Evolutionary conservation across 495 filamentous ascomycete genomes (phyloP).

Genomic region (Pyronema domesticum): DNA sequence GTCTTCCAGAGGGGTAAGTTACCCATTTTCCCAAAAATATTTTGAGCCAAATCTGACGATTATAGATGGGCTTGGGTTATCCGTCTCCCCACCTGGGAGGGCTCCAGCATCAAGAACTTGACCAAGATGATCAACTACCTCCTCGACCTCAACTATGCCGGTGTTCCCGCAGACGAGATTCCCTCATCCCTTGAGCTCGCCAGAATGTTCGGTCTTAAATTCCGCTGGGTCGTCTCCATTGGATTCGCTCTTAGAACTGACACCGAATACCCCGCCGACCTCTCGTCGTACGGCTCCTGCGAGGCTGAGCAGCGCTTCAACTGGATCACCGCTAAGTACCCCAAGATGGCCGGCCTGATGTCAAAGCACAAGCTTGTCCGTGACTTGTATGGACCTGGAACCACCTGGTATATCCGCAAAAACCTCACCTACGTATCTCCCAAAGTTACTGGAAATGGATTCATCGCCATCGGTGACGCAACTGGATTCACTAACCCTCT

Average conservation of each 20-base stretch:
- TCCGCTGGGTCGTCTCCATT: conserved; percentile 5
- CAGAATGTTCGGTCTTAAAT: conserved; percentile 1
- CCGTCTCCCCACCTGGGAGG: conserved; percentile 4
- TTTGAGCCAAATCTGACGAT: background rate
- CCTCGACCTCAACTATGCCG: conserved; percentile 3
- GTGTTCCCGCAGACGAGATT: background rate
- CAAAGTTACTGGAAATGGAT: conserved; percentile 8
- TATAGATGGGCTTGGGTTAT: conserved; percentile 5
- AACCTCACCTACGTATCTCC: conserved; percentile 9
- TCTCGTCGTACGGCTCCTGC: conserved; percentile 5
- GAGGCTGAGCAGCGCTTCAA: conserved; percentile 9
- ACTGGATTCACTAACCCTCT: conserved; percentile 15
- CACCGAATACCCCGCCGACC: conserved; percentile 1
- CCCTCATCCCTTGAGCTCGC: conserved; percentile 3
- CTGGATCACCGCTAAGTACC: conserved; percentile 7
- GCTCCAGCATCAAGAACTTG: background rate
- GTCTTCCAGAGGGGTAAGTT: conserved; percentile 1
- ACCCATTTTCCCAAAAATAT: background rate
- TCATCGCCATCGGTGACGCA: conserved; percentile 12
- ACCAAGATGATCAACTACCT: conserved; percentile 5
- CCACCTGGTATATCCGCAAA: conserved; percentile 12
- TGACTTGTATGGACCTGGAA: conserved; percentile 6
- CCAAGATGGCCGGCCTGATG: conserved; percentile 12
- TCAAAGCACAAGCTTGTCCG: conserved; percentile 4
- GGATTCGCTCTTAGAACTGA: conserved; percentile 10